Evolutionary conservation across 306 rosid genomes (phyloP), one percentile per base, ranked within the genome.

Genomic region (Luffa acutangula): DNA sequence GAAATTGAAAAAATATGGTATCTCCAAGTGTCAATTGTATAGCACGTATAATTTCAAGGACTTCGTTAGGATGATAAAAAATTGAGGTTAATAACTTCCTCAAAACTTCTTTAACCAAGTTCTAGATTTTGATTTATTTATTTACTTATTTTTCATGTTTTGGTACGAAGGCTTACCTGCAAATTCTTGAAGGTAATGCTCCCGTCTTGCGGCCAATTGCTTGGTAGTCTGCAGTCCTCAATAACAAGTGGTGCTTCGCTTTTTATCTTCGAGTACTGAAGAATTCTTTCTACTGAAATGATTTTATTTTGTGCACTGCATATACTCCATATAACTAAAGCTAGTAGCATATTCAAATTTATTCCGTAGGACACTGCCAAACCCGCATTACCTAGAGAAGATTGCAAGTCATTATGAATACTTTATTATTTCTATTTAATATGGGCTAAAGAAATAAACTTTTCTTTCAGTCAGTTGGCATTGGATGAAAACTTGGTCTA

Each of bases 281-380:
- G 87, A 60, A 94, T 82, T 85, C 98, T 94, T 83, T 94, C 98
- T 74, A 92, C 97, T 76, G 98, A 94, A 82, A 94, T 94, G 92
- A 94, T 94, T 85, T 92, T 94, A 81, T 89, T 88, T 87, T 94
- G 97, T 65, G 98, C 97, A 80, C 93, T 92, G 83, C 98, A 94
- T 70, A 94, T 85, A 85, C 89, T 92, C 98, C 98, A 94, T 87
- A 94, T 94, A 70, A 89, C 90, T n/a, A 86, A 70, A 83, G 98
- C 98, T 87, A 89, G 98, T 82, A 85, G 37, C 39, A 87, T 94
- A 85, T 94, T 94, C 85, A 92, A 72, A 83, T 91, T 94, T 86
- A 94, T 94, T 62, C 98, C 98, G 71, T 92, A 94, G 54, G 98
- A 92, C 69, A 94, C 93, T 25, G 98, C 98, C 83, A 94, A 89